A percentile compares a stretch with the other conserved stretches of the same genome.
Evolutionary conservation across 192 early-diverging fungal genomes (phyloP).

Genomic region (Entomortierella beljakovae): DNA sequence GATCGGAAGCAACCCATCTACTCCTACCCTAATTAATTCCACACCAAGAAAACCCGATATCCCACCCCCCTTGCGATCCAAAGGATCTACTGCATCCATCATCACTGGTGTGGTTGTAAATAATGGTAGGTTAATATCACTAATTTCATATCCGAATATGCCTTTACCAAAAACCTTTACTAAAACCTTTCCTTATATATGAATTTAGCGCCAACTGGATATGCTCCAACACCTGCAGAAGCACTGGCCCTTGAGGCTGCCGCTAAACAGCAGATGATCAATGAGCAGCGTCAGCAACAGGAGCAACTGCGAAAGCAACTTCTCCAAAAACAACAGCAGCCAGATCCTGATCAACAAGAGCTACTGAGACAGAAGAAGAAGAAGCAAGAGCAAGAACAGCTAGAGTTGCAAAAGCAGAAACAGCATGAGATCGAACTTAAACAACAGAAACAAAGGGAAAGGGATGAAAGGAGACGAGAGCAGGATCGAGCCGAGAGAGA

Average conservation of each 20-base stretch:
- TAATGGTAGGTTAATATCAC: constrained; percentile 20
- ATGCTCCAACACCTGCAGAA: constrained; percentile 53
- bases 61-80: constrained; percentile 31
- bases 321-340: constrained; percentile 29
- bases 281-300: constrained; percentile 46
- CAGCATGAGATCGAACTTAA: constrained; percentile 40
- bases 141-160: neutral
- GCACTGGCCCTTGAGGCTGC: constrained; percentile 45
- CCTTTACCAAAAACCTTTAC: neutral
- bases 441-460: constrained; percentile 17
- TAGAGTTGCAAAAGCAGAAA: constrained; percentile 27
- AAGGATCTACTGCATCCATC: constrained; percentile 45
- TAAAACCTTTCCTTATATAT: too few species aligned
- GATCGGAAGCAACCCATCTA: constrained; percentile 54
- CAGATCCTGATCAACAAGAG: constrained; percentile 17
- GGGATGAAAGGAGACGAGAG: constrained; percentile 23
- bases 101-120: constrained; percentile 55
- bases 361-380: constrained; percentile 18
- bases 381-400: constrained; percentile 27
- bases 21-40: constrained; percentile 20
- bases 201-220: constrained; percentile 6
- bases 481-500: constrained; percentile 8
- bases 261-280: constrained; percentile 36
- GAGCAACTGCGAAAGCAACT: constrained; percentile 40
- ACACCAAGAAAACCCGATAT: constrained; percentile 21